Percentiles rank a stretch among this genome's conserved stretches.
Evolutionary conservation across 148 eudicot genomes (phyloP).

Genomic region (Oxyria digyna): DNA sequence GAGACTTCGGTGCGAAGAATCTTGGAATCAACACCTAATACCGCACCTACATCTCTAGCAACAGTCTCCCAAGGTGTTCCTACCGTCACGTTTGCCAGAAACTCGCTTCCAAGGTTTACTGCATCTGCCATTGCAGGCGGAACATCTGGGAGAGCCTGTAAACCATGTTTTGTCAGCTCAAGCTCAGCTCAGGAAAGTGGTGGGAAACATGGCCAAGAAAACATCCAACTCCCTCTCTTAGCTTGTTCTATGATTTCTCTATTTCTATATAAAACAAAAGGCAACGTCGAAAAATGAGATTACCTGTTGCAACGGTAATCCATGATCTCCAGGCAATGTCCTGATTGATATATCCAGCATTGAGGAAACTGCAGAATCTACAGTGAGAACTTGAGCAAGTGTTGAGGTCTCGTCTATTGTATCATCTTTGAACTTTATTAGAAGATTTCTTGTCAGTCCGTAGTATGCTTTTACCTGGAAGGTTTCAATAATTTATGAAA

Average conservation of each 20-base stretch:
- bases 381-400: constrained; percentile 76
- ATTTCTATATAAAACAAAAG: not conserved
- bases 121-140: constrained; percentile 94
- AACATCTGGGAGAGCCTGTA: constrained; percentile 85
- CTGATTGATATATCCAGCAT: constrained; percentile 87
- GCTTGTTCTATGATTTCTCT: too few species aligned
- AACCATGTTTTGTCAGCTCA: not conserved
- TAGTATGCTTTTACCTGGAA: constrained; percentile 76
- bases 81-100: constrained; percentile 56
- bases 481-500: not conserved
- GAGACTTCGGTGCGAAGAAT: constrained; percentile 43
- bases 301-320: constrained; percentile 88
- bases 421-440: constrained; percentile 88
- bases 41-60: constrained; percentile 57
- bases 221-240: too few species aligned
- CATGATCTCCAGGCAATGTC: constrained; percentile 82
- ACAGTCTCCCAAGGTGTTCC: constrained; percentile 95
- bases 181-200: not conserved
- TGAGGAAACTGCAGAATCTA: constrained; percentile 72
- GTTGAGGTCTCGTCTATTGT: constrained; percentile 75
- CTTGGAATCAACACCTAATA: constrained; percentile 54
- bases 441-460: constrained; percentile 73
- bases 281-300: not conserved
- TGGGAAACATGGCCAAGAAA: too few species aligned
- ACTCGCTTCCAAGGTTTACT: constrained; percentile 77